Evolutionary conservation across 2,329 filamentous ascomycete genomes (phyloP), one percentile per base, ranked within the genome.

Genomic region (Cladosporium sp.): DNA sequence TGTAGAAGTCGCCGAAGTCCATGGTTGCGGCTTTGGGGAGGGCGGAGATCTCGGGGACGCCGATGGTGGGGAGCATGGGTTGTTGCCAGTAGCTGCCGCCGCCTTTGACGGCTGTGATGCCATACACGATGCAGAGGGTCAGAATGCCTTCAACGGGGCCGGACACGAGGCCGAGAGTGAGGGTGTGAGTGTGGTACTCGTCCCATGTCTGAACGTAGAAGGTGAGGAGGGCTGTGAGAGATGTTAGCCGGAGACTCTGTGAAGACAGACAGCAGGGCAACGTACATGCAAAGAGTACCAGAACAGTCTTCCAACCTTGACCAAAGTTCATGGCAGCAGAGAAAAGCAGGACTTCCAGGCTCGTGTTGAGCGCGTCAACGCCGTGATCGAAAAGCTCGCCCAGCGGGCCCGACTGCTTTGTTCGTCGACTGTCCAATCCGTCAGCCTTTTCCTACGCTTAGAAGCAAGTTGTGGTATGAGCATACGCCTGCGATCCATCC

Each of bases 181-280:
- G 81, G 3, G 91, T 93, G 71, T 96, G 91, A 48, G 93, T 98
- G 74, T 97, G 92, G 73, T 97, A 98, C 70, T 97, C 93, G 67
- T 98, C 93, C 93, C 93, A 98, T 33, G 93, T 97, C 70, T 97
- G 93, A 40, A 97, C 86, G 70, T 97, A 97, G 72, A 98, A 98
- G n/a, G 93, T 96, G 63, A 95, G 77, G 54, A 92, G 82, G 6
- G 87, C 51, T 53, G 40, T 16, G 14, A 40, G 19, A 1, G 10
- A 86, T 89, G 56, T 7, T 18, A 45, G 22, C 8, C 35, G 18
- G 14, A 14, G 13, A 34, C 14, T 16, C 34, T 28, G 7, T 28
- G 7, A 28, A 28, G 22, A 3, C 22, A 28, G 22, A 28, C 22
- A 28, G 22, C 22, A 5, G 28, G 10, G 5, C n/a, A 32, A 71